A percentile compares a stretch with the other conserved stretches of the same genome.
These are phyloP conservation scores for Pleurotus tuber-regium DNA, from an alignment of 768 basidiomycete genomes.

Conservation along the genomic window DNA sequence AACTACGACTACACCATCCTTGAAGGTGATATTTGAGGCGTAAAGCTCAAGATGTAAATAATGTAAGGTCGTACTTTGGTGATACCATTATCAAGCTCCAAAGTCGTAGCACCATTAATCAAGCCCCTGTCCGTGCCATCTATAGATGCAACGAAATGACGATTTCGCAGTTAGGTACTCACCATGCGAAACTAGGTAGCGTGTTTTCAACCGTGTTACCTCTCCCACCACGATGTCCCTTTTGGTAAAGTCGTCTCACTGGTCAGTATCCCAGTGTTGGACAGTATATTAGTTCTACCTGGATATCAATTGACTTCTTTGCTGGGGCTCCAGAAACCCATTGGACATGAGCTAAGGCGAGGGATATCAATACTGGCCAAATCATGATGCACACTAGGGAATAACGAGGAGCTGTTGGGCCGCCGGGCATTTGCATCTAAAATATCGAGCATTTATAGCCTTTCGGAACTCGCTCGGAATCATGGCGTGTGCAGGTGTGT, in stretches of 20 bases:
- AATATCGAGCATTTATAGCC: no score
- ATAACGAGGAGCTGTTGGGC: background rate
- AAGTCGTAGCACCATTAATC: constrained; percentile 70
- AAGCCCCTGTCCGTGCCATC: constrained; percentile 56
- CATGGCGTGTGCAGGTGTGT: background rate
- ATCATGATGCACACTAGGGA: constrained; percentile 3
- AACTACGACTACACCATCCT: constrained; percentile 78
- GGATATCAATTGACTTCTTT: constrained; percentile 1
- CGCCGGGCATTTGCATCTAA: no score
- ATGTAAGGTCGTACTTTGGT: constrained; percentile 47
- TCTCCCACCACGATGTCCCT: constrained; percentile 78
- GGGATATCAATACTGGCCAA: background rate
- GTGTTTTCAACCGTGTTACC: constrained; percentile 75
- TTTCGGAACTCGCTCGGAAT: constrained; percentile 3
- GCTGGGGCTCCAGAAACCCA: background rate
- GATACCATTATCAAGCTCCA: constrained; percentile 79
- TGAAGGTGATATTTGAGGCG: background rate
- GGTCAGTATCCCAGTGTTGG: background rate
- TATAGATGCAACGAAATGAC: no score
- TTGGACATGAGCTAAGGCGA: background rate
- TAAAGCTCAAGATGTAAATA: background rate
- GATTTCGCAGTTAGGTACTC: constrained; percentile 18
- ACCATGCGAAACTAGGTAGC: constrained; percentile 78
- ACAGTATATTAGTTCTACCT: background rate
- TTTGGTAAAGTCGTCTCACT: background rate